Percentiles rank a stretch among this genome's conserved stretches.
Conservation (phyloP, 352 stramenopile species). For the Globisporangium ultimum region DNA sequence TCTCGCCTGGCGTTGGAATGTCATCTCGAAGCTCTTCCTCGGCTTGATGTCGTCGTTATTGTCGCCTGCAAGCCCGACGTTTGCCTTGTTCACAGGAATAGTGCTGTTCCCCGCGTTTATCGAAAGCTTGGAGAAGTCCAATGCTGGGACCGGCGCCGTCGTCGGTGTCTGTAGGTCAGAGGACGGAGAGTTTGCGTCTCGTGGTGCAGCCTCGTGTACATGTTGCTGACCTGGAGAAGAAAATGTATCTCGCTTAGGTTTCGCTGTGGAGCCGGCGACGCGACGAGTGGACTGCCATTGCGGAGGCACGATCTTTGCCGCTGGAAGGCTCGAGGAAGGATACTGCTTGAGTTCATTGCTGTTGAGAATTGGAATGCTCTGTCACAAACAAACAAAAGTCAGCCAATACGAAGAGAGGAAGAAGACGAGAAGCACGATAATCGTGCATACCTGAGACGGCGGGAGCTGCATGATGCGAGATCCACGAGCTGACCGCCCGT, state of each 20-base stretch:
- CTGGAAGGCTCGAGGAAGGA: constrained; percentile 2
- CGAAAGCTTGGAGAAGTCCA: constrained; percentile 29
- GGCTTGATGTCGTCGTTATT: constrained; percentile 14
- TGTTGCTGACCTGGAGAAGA: background rate
- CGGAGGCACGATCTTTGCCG: constrained; percentile 21
- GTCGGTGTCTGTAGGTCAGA: background rate
- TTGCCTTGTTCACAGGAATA: background rate
- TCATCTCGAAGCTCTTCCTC: constrained; percentile 45
- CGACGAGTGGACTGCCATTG: constrained; percentile 67
- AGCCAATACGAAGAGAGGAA: background rate
- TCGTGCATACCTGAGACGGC: constrained; percentile 4
- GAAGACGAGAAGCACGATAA: background rate
- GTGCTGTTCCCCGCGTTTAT: background rate
- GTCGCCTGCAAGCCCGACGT: background rate
- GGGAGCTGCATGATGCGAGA: constrained; percentile 19
- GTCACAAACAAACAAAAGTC: background rate
- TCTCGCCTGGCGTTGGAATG: constrained; percentile 45
- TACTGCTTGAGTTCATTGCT: background rate
- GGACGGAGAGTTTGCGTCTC: background rate
- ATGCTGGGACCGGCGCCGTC: constrained; percentile 9
- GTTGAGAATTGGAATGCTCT: constrained; percentile 4
- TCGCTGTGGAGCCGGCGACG: constrained; percentile 19
- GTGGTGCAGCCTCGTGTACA: no score
- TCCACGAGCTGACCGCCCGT: background rate
- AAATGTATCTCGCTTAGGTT: background rate